phyloP scores from a whole-genome alignment of 1,139 yeast species.

The Yamadazyma epiphylla region DNA sequence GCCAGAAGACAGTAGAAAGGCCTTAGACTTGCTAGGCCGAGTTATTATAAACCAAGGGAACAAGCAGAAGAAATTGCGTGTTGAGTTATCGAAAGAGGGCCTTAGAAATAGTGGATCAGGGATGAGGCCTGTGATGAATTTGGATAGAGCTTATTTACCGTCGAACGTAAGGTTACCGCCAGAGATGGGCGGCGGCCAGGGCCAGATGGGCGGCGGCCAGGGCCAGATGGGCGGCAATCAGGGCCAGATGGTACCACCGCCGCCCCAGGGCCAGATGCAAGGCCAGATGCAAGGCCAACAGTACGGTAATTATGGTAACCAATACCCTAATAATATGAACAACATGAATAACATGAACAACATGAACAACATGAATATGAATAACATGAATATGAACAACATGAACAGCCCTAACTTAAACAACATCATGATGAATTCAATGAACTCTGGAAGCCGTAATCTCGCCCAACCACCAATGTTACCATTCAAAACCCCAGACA shows the following conservation, averaged over 20 bases:
- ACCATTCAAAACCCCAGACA: slow-evolving; percentile 48
- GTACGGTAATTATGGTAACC: slow-evolving; percentile 5
- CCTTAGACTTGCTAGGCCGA: slow-evolving; percentile 39
- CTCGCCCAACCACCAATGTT: slow-evolving; percentile 46
- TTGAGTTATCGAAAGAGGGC: slow-evolving; percentile 63
- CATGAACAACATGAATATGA: slow-evolving; percentile 4
- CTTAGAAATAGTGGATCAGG: slow-evolving; percentile 31
- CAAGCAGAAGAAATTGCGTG: slow-evolving; percentile 37
- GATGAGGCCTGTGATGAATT: slow-evolving; percentile 34
- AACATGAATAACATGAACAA: slow-evolving; percentile 2
- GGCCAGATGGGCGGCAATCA: slow-evolving; percentile 2
- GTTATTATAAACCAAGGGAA: slow-evolving; percentile 26
- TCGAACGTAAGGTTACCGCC: slow-evolving; percentile 52
- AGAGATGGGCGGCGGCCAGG: slow-evolving; percentile 32
- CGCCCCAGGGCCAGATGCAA: slow-evolving; percentile 3
- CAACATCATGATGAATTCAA: slow-evolving; percentile 2
- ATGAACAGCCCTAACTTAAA: neutral
- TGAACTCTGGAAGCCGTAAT: slow-evolving; percentile 6
- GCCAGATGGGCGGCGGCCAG: slow-evolving; percentile 2
- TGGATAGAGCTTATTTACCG: slow-evolving; percentile 47
- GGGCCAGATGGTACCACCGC: slow-evolving; percentile 10
- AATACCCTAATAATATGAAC: slow-evolving; percentile 7
- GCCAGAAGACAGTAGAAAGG: slow-evolving; percentile 51
- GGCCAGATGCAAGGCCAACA: slow-evolving; percentile 2
- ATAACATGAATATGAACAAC: slow-evolving; percentile 1